Evolutionary conservation across 768 basidiomycete genomes (phyloP).

Genomic region (Lentinula sp.): DNA sequence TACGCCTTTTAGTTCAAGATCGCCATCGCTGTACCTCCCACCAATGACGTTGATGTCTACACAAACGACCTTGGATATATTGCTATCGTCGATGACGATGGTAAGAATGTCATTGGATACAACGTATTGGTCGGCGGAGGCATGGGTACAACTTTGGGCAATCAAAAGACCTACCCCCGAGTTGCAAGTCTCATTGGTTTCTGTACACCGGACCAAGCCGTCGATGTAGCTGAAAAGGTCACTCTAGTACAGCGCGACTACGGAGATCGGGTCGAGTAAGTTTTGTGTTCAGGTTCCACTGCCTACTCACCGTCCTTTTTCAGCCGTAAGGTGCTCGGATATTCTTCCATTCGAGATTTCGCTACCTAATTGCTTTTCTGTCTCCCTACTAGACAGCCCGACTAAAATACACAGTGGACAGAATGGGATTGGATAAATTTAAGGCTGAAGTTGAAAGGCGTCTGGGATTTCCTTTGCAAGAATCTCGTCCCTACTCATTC

Average conservation of each 20-base stretch:
- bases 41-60: slow-evolving; percentile 94
- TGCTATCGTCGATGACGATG: slow-evolving; percentile 69
- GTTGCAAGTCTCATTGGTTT: slow-evolving; percentile 86
- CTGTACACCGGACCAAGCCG: slow-evolving; percentile 83
- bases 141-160: slow-evolving; percentile 99
- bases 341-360: background rate
- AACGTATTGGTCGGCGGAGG: slow-evolving; percentile 94
- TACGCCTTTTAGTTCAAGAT: slow-evolving; percentile 71
- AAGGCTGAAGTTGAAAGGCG: slow-evolving; percentile 85
- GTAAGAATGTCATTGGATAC: slow-evolving; percentile 78
- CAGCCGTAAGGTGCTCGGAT: slow-evolving; percentile 47
- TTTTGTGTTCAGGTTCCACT: slow-evolving; percentile 10
- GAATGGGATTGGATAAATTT: slow-evolving; percentile 86
- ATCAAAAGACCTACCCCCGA: slow-evolving; percentile 98
- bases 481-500: slow-evolving; percentile 74
- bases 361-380: background rate
- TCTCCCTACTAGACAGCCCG: slow-evolving; percentile 58
- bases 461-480: slow-evolving; percentile 70
- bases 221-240: slow-evolving; percentile 84
- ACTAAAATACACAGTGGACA: slow-evolving; percentile 95
- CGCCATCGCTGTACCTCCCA: slow-evolving; percentile 92
- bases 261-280: slow-evolving; percentile 91
- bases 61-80: slow-evolving; percentile 97
- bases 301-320: slow-evolving; percentile 4
- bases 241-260: slow-evolving; percentile 93